phyloP scores from a whole-genome alignment of 495 filamentous ascomycete species.

The Daldinia loculata region DNA sequence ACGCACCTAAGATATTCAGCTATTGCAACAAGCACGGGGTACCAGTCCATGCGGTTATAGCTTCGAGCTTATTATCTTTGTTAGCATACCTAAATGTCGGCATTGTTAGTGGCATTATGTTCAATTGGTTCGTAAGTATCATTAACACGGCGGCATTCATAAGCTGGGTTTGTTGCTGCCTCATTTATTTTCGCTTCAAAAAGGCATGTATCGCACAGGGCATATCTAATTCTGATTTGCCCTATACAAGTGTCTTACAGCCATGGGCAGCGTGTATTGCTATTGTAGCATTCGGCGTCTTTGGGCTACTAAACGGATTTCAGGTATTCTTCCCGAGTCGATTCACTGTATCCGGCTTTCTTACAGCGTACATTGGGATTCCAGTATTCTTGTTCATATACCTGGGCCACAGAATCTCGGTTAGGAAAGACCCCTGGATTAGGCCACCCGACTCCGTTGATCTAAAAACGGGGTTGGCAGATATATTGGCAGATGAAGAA shows the following conservation, averaged over 20 bases:
- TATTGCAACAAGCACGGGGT: slow-evolving; percentile 63
- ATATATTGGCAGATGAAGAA: slow-evolving; percentile 62
- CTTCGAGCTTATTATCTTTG: slow-evolving; percentile 58
- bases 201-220: slow-evolving; percentile 61
- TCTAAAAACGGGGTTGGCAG: slow-evolving; percentile 63
- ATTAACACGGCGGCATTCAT: slow-evolving; percentile 69
- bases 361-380: slow-evolving; percentile 71
- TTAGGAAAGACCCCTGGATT: slow-evolving; percentile 62
- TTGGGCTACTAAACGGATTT: slow-evolving; percentile 69
- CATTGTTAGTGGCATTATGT: slow-evolving; percentile 58
- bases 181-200: slow-evolving; percentile 69
- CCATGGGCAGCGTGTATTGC: slow-evolving; percentile 62
- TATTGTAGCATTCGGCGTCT: slow-evolving; percentile 58
- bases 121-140: slow-evolving; percentile 68
- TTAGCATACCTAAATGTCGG: slow-evolving; percentile 63
- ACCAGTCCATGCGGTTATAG: slow-evolving; percentile 55
- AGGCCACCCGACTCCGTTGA: slow-evolving; percentile 63
- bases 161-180: slow-evolving; percentile 67
- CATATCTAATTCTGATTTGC: slow-evolving; percentile 55
- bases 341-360: slow-evolving; percentile 55
- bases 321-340: slow-evolving; percentile 67
- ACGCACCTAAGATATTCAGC: slow-evolving; percentile 64
- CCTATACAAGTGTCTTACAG: slow-evolving; percentile 62
- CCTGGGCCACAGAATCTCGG: slow-evolving; percentile 58
- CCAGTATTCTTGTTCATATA: slow-evolving; percentile 67